Percentiles rank a stretch among this genome's conserved stretches.
phyloP scores from a whole-genome alignment of 345 rosid species.

The Rhodamnia argentea region DNA sequence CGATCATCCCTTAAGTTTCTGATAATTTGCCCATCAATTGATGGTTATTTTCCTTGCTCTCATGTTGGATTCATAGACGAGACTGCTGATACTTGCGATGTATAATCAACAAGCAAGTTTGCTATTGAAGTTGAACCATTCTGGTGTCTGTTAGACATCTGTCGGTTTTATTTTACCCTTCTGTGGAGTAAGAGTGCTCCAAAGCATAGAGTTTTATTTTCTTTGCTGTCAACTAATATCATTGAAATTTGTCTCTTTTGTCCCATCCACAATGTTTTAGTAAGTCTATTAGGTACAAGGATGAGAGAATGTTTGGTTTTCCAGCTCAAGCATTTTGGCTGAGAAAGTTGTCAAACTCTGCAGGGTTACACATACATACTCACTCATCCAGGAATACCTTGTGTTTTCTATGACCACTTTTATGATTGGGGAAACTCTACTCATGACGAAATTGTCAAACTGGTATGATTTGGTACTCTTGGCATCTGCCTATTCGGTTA shows the following conservation, averaged over 20 bases:
- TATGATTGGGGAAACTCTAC: constrained; percentile 60
- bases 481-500: not conserved
- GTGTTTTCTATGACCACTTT: constrained; percentile 81
- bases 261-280: not conserved
- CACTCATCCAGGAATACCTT: constrained; percentile 88
- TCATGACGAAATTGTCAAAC: constrained; percentile 67
- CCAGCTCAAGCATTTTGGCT: not conserved
- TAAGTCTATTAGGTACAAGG: not conserved
- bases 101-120: not conserved
- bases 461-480: constrained; percentile 23
- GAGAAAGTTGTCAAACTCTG: not conserved
- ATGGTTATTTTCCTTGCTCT: not conserved
- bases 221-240: not conserved
- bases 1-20: not conserved
- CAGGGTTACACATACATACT: constrained; percentile 90
- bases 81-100: not conserved
- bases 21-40: not conserved
- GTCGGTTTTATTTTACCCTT: not conserved
- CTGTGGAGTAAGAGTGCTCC: not conserved
- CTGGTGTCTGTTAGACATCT: not conserved
- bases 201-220: not conserved
- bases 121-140: not conserved
- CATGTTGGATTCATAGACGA: not conserved
- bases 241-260: not conserved
- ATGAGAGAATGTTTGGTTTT: not conserved